These are phyloP conservation scores for Saururus chinensis DNA, from an alignment of 164 flowering plant species.

Conservation along the genomic window DNA sequence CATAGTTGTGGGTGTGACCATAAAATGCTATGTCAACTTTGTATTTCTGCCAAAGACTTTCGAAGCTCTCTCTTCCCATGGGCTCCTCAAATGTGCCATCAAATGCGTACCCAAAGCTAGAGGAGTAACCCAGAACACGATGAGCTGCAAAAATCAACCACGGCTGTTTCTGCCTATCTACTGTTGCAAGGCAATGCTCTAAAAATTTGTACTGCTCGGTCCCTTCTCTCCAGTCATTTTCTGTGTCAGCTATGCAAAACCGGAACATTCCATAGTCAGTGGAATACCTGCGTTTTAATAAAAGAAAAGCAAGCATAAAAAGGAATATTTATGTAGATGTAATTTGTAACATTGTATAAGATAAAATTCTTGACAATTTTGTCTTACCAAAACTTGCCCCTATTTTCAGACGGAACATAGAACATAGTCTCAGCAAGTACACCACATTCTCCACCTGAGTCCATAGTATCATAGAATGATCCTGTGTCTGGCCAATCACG, in stretches of 20 bases:
- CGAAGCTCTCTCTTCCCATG: constrained; percentile 70
- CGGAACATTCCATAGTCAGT: constrained; percentile 84
- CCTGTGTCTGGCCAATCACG: constrained; percentile 91
- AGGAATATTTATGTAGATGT: not conserved
- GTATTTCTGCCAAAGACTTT: constrained; percentile 32
- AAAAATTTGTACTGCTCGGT: constrained; percentile 70
- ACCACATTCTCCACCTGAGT: constrained; percentile 94
- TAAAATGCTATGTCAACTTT: constrained; percentile 78
- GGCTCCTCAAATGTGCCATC: constrained; percentile 77
- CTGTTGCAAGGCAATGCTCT: constrained; percentile 69
- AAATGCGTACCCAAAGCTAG: constrained; percentile 32
- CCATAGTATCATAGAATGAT: constrained; percentile 47
- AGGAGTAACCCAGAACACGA: constrained; percentile 78
- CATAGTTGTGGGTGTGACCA: constrained; percentile 90
- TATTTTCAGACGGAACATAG: constrained; percentile 80
- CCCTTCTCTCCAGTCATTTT: constrained; percentile 89
- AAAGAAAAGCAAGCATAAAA: not conserved
- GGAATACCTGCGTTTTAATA: constrained; percentile 43
- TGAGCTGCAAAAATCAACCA: constrained; percentile 82
- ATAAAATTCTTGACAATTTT: no score
- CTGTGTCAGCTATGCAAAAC: constrained; percentile 77
- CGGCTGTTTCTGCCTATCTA: constrained; percentile 68
- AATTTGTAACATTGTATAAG: no score
- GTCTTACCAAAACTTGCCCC: constrained; percentile 75
- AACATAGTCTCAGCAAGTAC: constrained; percentile 77